These are phyloP conservation scores for Penicillium steckii DNA, from an alignment of 495 filamentous ascomycete species.

Conservation along the genomic window DNA sequence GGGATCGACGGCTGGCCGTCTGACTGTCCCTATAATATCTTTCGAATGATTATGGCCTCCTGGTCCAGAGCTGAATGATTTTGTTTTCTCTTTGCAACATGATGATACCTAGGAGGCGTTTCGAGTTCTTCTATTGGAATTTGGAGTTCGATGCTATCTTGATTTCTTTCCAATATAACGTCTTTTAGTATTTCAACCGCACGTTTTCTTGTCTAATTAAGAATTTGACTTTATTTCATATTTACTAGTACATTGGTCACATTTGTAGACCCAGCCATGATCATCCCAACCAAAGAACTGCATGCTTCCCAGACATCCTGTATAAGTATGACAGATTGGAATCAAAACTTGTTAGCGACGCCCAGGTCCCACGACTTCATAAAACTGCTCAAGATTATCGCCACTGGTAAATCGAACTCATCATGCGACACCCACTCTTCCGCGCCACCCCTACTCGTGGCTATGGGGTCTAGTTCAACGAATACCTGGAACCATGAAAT, in stretches of 20 bases:
- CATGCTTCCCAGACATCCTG: too few species aligned
- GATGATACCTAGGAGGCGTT: constrained; percentile 16
- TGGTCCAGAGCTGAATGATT: background rate
- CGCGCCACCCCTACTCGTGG: constrained; percentile 15
- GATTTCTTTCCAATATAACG: background rate
- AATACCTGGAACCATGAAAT: constrained; percentile 1
- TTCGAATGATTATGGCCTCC: background rate
- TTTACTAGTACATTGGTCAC: too few species aligned
- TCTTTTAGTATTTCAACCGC: background rate
- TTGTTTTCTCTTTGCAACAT: constrained; percentile 6
- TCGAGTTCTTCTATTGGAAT: background rate
- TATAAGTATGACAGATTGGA: too few species aligned
- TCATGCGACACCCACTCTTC: constrained; percentile 15
- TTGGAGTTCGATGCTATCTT: background rate
- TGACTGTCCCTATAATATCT: constrained; percentile 12
- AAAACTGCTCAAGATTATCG: background rate
- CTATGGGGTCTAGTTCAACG: constrained; percentile 12
- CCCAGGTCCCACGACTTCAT: background rate
- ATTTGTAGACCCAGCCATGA: too few species aligned
- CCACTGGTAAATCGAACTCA: constrained; percentile 3
- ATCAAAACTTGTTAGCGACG: too few species aligned
- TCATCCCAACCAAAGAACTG: too few species aligned
- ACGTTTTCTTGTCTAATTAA: background rate
- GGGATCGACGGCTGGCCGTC: constrained; percentile 42
- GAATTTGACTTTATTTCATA: background rate